Conservation (phyloP, 2,329 filamentous ascomycete genomes). For the Diplodia mutila region DNA sequence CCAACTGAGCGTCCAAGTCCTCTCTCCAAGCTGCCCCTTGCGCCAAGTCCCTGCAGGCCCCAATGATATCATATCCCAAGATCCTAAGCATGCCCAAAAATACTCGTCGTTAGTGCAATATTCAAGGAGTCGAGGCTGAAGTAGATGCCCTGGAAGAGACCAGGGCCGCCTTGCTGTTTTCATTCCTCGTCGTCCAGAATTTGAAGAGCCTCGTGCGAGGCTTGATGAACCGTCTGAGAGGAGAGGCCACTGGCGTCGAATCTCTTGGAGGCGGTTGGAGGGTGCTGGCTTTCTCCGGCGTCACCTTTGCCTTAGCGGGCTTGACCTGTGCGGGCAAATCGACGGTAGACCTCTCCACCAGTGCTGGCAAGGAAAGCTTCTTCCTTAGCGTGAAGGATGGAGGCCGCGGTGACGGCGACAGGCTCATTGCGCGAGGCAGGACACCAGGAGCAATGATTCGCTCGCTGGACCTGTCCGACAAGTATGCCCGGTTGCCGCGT, state of each 20-base stretch:
- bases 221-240: slow-evolving; percentile 29
- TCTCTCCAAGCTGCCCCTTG: not conserved
- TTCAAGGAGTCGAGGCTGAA: slow-evolving; percentile 14
- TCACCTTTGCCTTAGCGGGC: not conserved
- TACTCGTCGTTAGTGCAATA: slow-evolving; percentile 10
- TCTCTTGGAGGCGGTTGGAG: slow-evolving; percentile 1
- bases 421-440: slow-evolving; percentile 20
- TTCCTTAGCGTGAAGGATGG: slow-evolving; percentile 9
- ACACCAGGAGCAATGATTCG: slow-evolving; percentile 14
- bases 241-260: not conserved
- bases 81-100: not conserved
- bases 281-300: not conserved
- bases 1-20: slow-evolving; percentile 19
- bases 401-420: slow-evolving; percentile 16
- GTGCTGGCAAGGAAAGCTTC: slow-evolving; percentile 22
- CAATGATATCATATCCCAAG: slow-evolving; percentile 25
- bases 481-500: slow-evolving; percentile 5
- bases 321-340: slow-evolving; percentile 17
- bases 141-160: slow-evolving; percentile 13
- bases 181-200: slow-evolving; percentile 37
- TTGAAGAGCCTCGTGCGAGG: slow-evolving; percentile 43
- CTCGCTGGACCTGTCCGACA: slow-evolving; percentile 14
- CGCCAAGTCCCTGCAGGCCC: not conserved
- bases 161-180: slow-evolving; percentile 22
- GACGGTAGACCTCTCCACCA: slow-evolving; percentile 9